Evolutionary conservation across 305 asterid species (phyloP), one percentile per base, ranked within the genome.

Genomic region (Withania somnifera): DNA sequence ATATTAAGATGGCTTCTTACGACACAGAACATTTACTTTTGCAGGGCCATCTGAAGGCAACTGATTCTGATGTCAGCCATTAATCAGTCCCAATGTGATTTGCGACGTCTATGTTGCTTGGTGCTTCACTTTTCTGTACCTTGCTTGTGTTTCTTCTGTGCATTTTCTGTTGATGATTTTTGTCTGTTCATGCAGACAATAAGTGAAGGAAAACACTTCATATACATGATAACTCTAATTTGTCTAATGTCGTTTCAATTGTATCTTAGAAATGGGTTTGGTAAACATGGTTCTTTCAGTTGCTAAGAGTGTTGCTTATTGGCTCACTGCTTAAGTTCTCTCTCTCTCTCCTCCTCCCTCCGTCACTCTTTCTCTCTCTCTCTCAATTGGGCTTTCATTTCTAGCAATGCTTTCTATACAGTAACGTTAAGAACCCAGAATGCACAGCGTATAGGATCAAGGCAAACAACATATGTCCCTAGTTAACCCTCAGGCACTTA

Each of bases 241-340:
- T 61, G 40, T 61, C 69, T 28, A 14, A 28, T 26, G 0, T 61
- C 69, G 13, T 61, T 61, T 28, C 40, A 17, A 11, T 61, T 60
- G 40, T 61, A 61, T 13, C 69, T 17, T 61, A 61, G 69, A 61
- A 4, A 11, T 7, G 20, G 40, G 7, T 60, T 26, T 30, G 32
- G 69, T 61, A 26, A 26, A 28, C 69, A 61, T 61, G 42, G 22
- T 95, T 64, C 93, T 95, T 84, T 86, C 91, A 76, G 69, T 32
- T 61, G 42, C 69, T 7, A 2, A 61, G 69, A 26, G 69, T 28
- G 17, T 61, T 61, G 11, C 22, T 13, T 32, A 7, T 28, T 36
- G 40, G 40, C 40, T 36, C 40, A 36, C 42, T 61, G 11, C 42
- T 28, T 26, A 28, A 61, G 38, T 28, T 28, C 69, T 60, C 38